Base-by-base conservation (phyloP, 164 flowering plant genomes). In the Sextonia rubra region DNA sequence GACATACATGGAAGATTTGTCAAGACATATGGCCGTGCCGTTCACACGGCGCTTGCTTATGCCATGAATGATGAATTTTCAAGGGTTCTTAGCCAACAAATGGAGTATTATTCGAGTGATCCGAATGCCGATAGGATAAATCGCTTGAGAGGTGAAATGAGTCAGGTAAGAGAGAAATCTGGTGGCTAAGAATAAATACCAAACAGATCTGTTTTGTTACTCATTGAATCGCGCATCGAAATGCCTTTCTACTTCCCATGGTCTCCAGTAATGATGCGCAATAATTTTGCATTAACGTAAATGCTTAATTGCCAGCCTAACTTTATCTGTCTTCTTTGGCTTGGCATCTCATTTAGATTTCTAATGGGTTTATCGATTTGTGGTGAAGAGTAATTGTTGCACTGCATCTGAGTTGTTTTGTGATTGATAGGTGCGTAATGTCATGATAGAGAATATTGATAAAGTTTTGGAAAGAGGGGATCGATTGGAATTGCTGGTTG, bases 21-120 rank as follows among this genome's bases (percentile, higher is more conserved):
- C 32, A 89, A 77, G 80, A 88, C 94, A 11, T 94, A 91, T 69
- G 97, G 93, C 8, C 89, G 95, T 32, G 83, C 90, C 17, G 84
- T 91, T 70, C 85, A 71, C 68, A 80, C 93, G 5, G 94, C 97
- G 22, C 82, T 80, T 65, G 88, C 97, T 11, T 94, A 94, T 80
- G 94, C 86, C 66, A 94, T 94, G 98, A 94, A 94, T 72, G 97
- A 92, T 74, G 98, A 94, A 64, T 94, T 92, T 69, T 92, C 98
- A 0, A 86, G 98, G 78, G 80, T 92, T n/a, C 47, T 94, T 70
- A 84, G 86, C 80, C 97, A 92, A 66, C 94, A 92, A 72, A 88
- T 94, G 82, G 97, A 94, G 3, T 81, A 86, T 75, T 91, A 81
- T 81, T 87, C 97, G 1, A 91, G 76, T 81, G 93, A 92, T 66